Conservation (phyloP, 2,329 filamentous ascomycete genomes). For the Sporothrix curviconia region DNA sequence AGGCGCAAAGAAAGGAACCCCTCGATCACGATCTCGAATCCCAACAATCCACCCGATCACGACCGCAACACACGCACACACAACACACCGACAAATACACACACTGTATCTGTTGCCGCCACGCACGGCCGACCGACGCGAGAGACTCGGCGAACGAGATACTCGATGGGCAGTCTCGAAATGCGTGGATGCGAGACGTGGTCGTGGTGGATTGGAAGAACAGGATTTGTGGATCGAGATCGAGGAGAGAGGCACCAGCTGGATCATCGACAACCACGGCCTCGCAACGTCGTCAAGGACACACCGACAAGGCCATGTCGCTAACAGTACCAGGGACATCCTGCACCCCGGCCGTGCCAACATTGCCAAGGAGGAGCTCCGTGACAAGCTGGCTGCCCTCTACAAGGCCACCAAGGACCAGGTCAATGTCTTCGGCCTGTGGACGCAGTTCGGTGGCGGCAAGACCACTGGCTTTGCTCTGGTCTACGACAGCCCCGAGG, state of each 20-base stretch:
- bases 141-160: not conserved
- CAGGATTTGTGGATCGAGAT: too few relatives aligned
- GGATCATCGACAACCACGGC: too few relatives aligned
- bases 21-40: too few relatives aligned
- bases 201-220: too few relatives aligned
- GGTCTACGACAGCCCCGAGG: constrained; percentile 96
- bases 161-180: too few relatives aligned
- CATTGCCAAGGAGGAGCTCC: constrained; percentile 98
- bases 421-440: constrained; percentile 96
- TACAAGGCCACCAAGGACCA: constrained; percentile 99
- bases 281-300: too few relatives aligned
- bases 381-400: constrained; percentile 83
- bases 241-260: not conserved
- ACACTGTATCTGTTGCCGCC: not conserved
- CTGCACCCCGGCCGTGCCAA: constrained; percentile 98
- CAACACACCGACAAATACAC: too few relatives aligned
- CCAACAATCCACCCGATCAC: too few relatives aligned
- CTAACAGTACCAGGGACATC: constrained; percentile 67
- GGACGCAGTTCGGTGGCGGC: constrained; percentile 98
- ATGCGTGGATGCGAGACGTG: too few relatives aligned
- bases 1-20: not conserved
- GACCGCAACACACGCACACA: too few relatives aligned
- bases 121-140: not conserved
- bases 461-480: constrained; percentile 99
- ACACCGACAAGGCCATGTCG: not conserved